These are phyloP conservation scores for Rhizoclosmatium sp. DNA, from an alignment of 192 early-diverging fungal genomes.

Conservation along the genomic window DNA sequence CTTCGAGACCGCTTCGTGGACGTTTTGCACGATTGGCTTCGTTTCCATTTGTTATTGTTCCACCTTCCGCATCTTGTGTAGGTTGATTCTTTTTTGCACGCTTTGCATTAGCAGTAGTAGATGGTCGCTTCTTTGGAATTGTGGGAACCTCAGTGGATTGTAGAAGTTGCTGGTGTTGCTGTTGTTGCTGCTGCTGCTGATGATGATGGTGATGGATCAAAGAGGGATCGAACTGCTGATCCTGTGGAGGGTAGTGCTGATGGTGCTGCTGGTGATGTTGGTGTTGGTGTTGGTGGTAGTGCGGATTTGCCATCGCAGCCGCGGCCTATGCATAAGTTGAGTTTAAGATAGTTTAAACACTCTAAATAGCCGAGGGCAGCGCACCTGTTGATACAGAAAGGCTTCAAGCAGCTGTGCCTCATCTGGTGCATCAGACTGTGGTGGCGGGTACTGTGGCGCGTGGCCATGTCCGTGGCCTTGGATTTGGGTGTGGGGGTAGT, in stretches of 20 bases:
- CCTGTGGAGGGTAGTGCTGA: not conserved
- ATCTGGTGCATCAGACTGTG: not conserved
- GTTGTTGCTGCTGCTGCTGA: not conserved
- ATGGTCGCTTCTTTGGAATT: not conserved
- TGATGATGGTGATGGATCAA: no score
- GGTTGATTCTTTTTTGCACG: no score
- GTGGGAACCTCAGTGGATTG: not conserved
- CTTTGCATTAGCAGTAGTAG: not conserved
- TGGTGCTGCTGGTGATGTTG: conserved; percentile 30
- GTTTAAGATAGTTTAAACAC: no score
- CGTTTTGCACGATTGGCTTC: not conserved
- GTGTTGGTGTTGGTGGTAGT: not conserved
- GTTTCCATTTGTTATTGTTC: no score
- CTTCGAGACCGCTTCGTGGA: not conserved
- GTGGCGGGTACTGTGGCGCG: not conserved
- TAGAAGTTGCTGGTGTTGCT: conserved; percentile 23
- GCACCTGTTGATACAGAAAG: not conserved
- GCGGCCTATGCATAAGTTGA: no score
- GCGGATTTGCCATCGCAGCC: no score
- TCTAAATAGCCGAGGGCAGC: not conserved
- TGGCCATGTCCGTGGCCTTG: not conserved
- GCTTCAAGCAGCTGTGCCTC: not conserved
- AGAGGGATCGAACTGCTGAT: no score
- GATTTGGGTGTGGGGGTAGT: not conserved
- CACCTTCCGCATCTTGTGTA: no score